A percentile compares a stretch with the other conserved stretches of the same genome.
Conservation (phyloP, 495 filamentous ascomycete genomes). For the Penicillium silybi region DNA sequence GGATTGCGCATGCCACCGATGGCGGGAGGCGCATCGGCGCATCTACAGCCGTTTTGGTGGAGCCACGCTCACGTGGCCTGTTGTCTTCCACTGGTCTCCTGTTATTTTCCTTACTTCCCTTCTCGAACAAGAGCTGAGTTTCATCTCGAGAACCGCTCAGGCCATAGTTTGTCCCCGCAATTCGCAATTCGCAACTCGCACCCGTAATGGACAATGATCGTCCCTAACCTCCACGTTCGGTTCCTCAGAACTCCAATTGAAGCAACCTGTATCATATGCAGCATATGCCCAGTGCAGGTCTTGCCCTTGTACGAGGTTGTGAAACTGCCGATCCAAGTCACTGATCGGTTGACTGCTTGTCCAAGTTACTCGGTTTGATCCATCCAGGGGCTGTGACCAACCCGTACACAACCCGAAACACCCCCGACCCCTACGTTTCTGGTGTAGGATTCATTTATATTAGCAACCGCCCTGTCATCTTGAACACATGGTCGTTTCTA, state of each 20-base stretch:
- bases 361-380: neutral
- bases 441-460: neutral
- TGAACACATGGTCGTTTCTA: neutral
- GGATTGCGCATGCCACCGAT: conserved; percentile 14
- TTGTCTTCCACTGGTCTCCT: neutral
- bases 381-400: neutral
- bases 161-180: neutral
- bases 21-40: neutral
- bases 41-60: conserved; percentile 8
- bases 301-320: neutral
- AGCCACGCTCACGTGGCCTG: conserved; percentile 18
- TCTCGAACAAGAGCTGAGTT: neutral
- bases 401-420: neutral
- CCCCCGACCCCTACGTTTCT: neutral
- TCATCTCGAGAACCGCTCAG: neutral
- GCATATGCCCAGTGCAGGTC: neutral
- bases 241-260: neutral
- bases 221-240: neutral
- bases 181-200: neutral
- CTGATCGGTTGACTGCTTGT: neutral
- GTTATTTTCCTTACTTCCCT: neutral
- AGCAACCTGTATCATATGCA: neutral
- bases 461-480: neutral
- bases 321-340: neutral
- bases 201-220: neutral